phyloP scores from a whole-genome alignment of 495 filamentous ascomycete species.

The Penicillium canariense region DNA sequence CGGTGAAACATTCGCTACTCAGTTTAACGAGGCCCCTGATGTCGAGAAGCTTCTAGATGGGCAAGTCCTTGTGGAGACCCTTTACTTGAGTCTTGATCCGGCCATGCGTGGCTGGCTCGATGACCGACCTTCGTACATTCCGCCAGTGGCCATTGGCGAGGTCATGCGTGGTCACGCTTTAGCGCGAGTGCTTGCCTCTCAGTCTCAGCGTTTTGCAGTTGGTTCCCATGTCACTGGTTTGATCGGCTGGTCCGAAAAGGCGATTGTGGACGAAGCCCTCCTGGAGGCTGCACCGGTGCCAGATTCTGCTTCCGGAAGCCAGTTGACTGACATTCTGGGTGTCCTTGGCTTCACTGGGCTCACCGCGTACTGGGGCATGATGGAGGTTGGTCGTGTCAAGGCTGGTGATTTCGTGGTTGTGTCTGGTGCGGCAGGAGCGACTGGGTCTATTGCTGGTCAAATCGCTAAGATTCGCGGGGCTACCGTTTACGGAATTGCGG shows the following conservation, averaged over 20 bases:
- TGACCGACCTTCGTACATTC: constrained; percentile 51
- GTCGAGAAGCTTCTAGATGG: constrained; percentile 8
- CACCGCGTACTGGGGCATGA: constrained; percentile 52
- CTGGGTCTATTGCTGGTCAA: constrained; percentile 47
- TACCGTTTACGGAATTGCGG: constrained; percentile 56
- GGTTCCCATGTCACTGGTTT: constrained; percentile 42
- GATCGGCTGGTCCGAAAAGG: constrained; percentile 53
- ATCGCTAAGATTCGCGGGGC: constrained; percentile 52
- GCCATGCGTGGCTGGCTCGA: constrained; percentile 67
- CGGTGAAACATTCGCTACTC: too few relatives aligned
- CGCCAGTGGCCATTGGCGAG: constrained; percentile 56
- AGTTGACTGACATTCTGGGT: constrained; percentile 48
- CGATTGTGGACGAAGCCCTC: constrained; percentile 35
- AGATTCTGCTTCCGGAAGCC: constrained; percentile 32
- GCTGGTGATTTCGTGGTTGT: constrained; percentile 46
- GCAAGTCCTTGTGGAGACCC: constrained; percentile 56
- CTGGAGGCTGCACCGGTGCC: constrained; percentile 30
- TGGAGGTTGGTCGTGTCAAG: constrained; percentile 36
- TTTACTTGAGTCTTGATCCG: constrained; percentile 68
- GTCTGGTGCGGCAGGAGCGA: constrained; percentile 48
- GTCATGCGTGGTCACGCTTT: constrained; percentile 57
- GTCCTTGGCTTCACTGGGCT: constrained; percentile 49
- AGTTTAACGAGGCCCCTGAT: too few relatives aligned
- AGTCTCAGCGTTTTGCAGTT: constrained; percentile 20
- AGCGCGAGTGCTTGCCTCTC: constrained; percentile 42